Evolutionary conservation across 805 yeast genomes (phyloP).

Genomic region (Yarrowia sp.): DNA sequence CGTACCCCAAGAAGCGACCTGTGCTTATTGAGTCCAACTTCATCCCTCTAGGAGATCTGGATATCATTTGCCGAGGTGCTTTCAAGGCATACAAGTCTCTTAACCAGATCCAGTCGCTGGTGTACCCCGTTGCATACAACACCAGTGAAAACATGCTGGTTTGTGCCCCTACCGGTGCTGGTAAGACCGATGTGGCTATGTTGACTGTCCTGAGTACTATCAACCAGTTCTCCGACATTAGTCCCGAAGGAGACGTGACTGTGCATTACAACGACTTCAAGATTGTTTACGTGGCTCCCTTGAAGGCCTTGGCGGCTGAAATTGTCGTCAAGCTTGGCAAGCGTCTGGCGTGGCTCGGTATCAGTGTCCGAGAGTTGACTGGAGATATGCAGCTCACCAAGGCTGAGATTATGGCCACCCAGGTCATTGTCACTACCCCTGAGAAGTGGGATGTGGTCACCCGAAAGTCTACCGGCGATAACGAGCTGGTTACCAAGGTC

Average conservation of each 20-base stretch:
- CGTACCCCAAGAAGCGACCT: conserved; percentile 54
- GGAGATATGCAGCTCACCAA: conserved; percentile 93
- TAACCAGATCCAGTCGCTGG: conserved; percentile 86
- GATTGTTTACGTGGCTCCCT: conserved; percentile 87
- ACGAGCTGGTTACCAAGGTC: conserved; percentile 77
- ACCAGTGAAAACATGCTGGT: conserved; percentile 93
- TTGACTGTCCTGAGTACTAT: conserved; percentile 76
- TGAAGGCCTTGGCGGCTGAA: conserved; percentile 94
- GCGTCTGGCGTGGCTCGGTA: conserved; percentile 78
- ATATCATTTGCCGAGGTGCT: conserved; percentile 76
- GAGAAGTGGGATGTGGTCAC: conserved; percentile 99
- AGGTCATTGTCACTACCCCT: conserved; percentile 88
- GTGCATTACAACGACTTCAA: conserved; percentile 83
- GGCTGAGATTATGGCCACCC: conserved; percentile 75
- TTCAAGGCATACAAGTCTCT: conserved; percentile 73
- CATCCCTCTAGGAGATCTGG: conserved; percentile 47
- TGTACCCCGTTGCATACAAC: conserved; percentile 86
- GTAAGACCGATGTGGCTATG: conserved; percentile 92
- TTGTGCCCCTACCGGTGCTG: conserved; percentile 98
- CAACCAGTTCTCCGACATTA: conserved; percentile 50
- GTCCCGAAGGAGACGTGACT: conserved; percentile 48
- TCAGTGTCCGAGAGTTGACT: conserved; percentile 81
- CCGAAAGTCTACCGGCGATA: conserved; percentile 85
- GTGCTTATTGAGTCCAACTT: conserved; percentile 50
- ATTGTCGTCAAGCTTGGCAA: conserved; percentile 84